A percentile compares a stretch with the other conserved stretches of the same genome.
phyloP scores from a whole-genome alignment of 768 basidiomycete species.

The Mycena albidolilacea region DNA sequence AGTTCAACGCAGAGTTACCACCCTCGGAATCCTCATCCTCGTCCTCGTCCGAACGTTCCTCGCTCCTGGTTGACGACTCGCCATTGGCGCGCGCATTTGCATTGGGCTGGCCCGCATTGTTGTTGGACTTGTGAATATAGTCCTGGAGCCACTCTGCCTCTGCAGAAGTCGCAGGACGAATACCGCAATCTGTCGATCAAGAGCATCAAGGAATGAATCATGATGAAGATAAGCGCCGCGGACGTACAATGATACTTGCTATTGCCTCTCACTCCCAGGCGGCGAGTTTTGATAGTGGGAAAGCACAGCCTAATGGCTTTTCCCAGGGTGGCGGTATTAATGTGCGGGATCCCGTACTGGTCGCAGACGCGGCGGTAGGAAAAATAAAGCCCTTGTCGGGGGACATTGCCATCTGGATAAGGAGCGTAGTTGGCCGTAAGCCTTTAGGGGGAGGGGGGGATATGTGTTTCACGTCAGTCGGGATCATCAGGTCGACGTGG shows the following conservation, averaged over 20 bases:
- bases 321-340: conserved; percentile 96
- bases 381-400: conserved; percentile 94
- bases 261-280: conserved; percentile 93
- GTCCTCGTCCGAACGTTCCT: conserved; percentile 86
- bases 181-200: conserved; percentile 83
- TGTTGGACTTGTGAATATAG: conserved; percentile 93
- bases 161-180: conserved; percentile 90
- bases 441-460: conserved; percentile 60
- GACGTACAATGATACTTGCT: conserved; percentile 95
- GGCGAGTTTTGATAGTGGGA: conserved; percentile 94
- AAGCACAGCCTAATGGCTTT: conserved; percentile 96
- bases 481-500: conserved; percentile 33
- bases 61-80: conserved; percentile 71
- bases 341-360: conserved; percentile 93
- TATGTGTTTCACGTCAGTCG: conserved; percentile 24
- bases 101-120: conserved; percentile 82
- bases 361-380: conserved; percentile 93
- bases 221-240: conserved; percentile 51
- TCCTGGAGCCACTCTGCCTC: conserved; percentile 95
- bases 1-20: conserved; percentile 69
- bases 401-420: conserved; percentile 93
- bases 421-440: conserved; percentile 91
- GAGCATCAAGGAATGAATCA: conserved; percentile 49
- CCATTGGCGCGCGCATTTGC: conserved; percentile 85
- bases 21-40: conserved; percentile 91